These are phyloP conservation scores for Pascua sp. DNA, from an alignment of 1,284 basidiomycete species.

Conservation along the genomic window DNA sequence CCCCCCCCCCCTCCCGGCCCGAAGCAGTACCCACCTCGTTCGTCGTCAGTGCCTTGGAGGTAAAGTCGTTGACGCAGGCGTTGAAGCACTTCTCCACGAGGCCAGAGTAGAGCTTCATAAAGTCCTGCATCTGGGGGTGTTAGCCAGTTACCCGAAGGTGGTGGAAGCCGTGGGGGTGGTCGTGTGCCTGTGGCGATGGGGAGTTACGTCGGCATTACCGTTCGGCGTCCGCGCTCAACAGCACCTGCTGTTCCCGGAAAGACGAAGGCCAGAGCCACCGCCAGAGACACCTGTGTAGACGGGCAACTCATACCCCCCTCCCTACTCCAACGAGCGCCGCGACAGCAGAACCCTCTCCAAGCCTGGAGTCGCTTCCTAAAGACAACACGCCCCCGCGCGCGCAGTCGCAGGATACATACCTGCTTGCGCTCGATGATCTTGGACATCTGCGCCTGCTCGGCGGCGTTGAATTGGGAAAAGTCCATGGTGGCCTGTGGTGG, in stretches of 20 bases:
- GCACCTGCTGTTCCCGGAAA: too few species aligned
- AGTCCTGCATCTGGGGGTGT: constrained; percentile 85
- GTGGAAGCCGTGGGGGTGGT: neutral
- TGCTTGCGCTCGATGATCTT: constrained; percentile 88
- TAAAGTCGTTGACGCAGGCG: constrained; percentile 94
- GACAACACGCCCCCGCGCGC: neutral
- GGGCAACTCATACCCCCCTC: too few species aligned
- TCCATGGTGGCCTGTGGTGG: constrained; percentile 59
- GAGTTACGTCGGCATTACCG: too few species aligned
- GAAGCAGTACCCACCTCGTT: constrained; percentile 73
- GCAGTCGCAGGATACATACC: constrained; percentile 53
- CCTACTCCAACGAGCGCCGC: too few species aligned
- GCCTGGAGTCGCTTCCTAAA: too few species aligned
- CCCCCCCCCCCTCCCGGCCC: too few species aligned
- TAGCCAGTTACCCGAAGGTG: neutral
- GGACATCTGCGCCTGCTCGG: constrained; percentile 86
- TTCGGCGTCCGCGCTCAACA: too few species aligned
- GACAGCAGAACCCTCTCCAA: too few species aligned
- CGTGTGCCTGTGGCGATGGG: too few species aligned
- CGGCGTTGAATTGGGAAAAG: constrained; percentile 74
- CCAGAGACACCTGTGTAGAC: too few species aligned
- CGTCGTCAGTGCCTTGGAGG: constrained; percentile 82
- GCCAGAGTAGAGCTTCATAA: constrained; percentile 91
- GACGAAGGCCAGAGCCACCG: too few species aligned
- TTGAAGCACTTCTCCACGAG: constrained; percentile 95